These are phyloP conservation scores for Phytophthora rubi DNA, from an alignment of 352 stramenopile genomes.

Conservation along the genomic window DNA sequence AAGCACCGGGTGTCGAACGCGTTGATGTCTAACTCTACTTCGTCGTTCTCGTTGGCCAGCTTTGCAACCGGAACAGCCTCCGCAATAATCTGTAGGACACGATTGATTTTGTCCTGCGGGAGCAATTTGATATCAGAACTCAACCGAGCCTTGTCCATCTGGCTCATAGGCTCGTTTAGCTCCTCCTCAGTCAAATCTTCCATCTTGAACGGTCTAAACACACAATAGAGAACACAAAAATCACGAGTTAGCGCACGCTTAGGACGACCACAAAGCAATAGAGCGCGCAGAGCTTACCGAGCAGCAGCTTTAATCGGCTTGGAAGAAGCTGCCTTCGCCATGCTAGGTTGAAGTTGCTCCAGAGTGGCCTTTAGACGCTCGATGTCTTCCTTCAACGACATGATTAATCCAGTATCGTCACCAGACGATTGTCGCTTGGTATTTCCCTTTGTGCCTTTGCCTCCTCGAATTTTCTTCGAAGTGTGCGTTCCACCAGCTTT, in stretches of 20 bases:
- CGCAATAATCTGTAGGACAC: constrained; percentile 89
- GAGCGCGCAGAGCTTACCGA: constrained; percentile 41
- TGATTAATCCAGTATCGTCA: constrained; percentile 80
- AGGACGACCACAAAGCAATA: neutral
- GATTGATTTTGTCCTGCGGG: constrained; percentile 88
- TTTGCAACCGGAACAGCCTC: constrained; percentile 87
- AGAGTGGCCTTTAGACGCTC: constrained; percentile 88
- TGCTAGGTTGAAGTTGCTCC: constrained; percentile 75
- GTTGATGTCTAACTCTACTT: constrained; percentile 92
- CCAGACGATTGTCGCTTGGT: constrained; percentile 61
- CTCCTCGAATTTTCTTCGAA: constrained; percentile 78
- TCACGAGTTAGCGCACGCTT: constrained; percentile 6
- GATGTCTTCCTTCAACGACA: constrained; percentile 89
- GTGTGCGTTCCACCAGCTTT: constrained; percentile 58
- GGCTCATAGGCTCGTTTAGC: constrained; percentile 86
- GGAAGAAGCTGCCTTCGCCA: constrained; percentile 45
- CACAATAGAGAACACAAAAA: constrained; percentile 16
- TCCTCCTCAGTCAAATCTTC: constrained; percentile 90
- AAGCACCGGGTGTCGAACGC: constrained; percentile 88
- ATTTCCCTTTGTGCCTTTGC: constrained; percentile 80
- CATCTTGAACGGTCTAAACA: constrained; percentile 84
- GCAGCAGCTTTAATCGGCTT: constrained; percentile 63
- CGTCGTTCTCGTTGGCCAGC: constrained; percentile 82
- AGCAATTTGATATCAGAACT: constrained; percentile 84
- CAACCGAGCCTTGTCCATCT: constrained; percentile 83